Percentiles rank a stretch among this genome's conserved stretches.
Conservation (phyloP, 2,329 filamentous ascomycete species). For the Venturia aucupariae region DNA sequence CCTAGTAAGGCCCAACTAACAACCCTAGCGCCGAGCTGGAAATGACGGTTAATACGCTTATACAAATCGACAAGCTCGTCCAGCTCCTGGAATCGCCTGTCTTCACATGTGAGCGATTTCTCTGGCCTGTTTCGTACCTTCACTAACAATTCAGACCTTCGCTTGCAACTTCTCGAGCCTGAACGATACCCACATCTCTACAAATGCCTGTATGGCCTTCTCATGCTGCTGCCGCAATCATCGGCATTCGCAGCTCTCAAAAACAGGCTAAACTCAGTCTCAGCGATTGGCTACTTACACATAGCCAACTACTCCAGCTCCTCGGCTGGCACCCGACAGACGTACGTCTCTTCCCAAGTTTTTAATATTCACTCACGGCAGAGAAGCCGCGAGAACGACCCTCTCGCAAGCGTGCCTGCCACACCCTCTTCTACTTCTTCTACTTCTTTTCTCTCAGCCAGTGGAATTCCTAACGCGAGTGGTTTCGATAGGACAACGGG, state of each 20-base stretch:
- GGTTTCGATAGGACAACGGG: constrained; percentile 28
- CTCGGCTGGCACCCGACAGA: constrained; percentile 19
- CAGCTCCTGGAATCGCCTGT: constrained; percentile 95
- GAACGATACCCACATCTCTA: constrained; percentile 93
- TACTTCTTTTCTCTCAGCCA: constrained; percentile 16
- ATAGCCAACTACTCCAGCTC: constrained; percentile 45
- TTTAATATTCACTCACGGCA: constrained; percentile 29
- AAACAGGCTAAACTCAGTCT: constrained; percentile 93
- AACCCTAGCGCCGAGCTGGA: constrained; percentile 76
- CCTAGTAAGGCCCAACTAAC: constrained; percentile 20
- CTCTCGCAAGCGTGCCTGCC: constrained; percentile 21
- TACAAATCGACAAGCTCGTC: constrained; percentile 97
- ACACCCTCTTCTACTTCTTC: constrained; percentile 9
- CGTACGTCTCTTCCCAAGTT: constrained; percentile 48
- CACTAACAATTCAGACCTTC: constrained; percentile 56
- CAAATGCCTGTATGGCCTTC: constrained; percentile 91
- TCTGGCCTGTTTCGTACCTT: background rate
- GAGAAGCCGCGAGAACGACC: constrained; percentile 32
- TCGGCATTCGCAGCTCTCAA: constrained; percentile 94
- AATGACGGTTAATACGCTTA: constrained; percentile 98
- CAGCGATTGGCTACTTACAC: constrained; percentile 91
- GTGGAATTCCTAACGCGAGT: constrained; percentile 2
- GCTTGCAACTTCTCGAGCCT: constrained; percentile 87
- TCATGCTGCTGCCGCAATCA: constrained; percentile 98
- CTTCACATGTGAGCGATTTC: constrained; percentile 68